Evolutionary conservation across 257 asterid species (phyloP).

Genomic region (Gardenia jasminoides): DNA sequence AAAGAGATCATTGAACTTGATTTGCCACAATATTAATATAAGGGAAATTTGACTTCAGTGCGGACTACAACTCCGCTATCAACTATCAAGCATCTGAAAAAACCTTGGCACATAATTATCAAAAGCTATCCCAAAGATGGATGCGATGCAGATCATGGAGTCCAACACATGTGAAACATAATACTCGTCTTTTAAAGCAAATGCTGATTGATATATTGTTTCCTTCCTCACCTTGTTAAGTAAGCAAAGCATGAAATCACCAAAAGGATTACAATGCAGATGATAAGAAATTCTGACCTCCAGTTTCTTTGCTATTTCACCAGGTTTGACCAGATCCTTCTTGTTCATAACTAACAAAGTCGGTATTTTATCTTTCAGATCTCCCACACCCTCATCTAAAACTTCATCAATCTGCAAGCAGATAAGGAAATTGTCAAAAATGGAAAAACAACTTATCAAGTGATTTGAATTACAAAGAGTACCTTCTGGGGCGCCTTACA

Average conservation of each 20-base stretch:
- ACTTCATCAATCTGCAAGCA: conserved; percentile 72
- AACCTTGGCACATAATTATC: neutral
- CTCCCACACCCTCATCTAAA: conserved; percentile 74
- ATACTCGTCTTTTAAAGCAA: neutral
- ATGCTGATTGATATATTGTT: neutral
- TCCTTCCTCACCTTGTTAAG: neutral
- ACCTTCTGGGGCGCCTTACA: conserved; percentile 80
- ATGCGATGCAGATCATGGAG: too few relatives aligned
- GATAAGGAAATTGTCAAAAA: conserved; percentile 6
- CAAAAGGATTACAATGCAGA: neutral
- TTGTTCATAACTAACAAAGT: conserved; percentile 85
- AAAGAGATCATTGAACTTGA: neutral
- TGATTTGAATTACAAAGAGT: conserved; percentile 13
- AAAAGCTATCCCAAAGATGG: neutral
- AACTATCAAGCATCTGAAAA: neutral
- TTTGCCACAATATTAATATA: neutral
- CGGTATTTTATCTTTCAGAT: conserved; percentile 58
- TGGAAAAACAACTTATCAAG: neutral
- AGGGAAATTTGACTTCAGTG: neutral
- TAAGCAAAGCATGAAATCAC: neutral
- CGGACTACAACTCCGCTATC: too few relatives aligned
- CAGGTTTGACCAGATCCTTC: conserved; percentile 93
- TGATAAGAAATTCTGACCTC: conserved; percentile 43
- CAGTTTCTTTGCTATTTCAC: conserved; percentile 94
- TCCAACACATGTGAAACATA: neutral